A percentile compares a stretch with the other conserved stretches of the same genome.
phyloP scores from a whole-genome alignment of 331 rosid genomes.

The Phaseolus coccineus region DNA sequence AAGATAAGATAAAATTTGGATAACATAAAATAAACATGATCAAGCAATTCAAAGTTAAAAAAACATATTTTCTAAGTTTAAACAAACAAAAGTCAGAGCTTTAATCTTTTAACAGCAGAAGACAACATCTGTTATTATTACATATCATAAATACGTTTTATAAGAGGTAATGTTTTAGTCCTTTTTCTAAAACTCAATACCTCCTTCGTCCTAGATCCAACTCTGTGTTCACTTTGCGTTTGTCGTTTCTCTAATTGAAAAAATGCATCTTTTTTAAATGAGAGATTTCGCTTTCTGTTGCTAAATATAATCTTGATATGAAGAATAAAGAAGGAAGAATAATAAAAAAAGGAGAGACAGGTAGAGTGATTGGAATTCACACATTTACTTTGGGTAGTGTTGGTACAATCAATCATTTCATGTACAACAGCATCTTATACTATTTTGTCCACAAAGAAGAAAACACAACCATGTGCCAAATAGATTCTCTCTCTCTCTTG shows the following conservation, averaged over 20 bases:
- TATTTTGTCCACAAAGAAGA: slow-evolving; percentile 22
- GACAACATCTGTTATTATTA: neutral
- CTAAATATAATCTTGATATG: neutral
- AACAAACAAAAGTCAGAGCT: too few species aligned
- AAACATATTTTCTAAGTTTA: too few species aligned
- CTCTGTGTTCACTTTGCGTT: neutral
- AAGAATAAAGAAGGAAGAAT: neutral
- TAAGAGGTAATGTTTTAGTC: neutral
- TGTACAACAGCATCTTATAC: neutral
- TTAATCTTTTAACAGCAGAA: too few species aligned
- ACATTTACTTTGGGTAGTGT: neutral
- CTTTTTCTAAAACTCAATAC: too few species aligned
- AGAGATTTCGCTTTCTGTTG: too few species aligned
- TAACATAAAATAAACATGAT: too few species aligned
- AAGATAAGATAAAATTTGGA: too few species aligned
- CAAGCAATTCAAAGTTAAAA: too few species aligned
- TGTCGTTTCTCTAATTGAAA: neutral
- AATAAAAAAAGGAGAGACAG: neutral
- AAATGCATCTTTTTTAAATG: neutral
- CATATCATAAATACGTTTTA: too few species aligned
- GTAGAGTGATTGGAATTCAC: neutral
- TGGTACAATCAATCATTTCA: slow-evolving; percentile 9
- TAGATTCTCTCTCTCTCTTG: neutral
- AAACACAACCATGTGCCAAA: slow-evolving; percentile 13
- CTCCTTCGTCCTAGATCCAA: neutral